Evolutionary conservation across 2,329 filamentous ascomycete genomes (phyloP).

Genomic region (Zymoseptoria pseudotritici): DNA sequence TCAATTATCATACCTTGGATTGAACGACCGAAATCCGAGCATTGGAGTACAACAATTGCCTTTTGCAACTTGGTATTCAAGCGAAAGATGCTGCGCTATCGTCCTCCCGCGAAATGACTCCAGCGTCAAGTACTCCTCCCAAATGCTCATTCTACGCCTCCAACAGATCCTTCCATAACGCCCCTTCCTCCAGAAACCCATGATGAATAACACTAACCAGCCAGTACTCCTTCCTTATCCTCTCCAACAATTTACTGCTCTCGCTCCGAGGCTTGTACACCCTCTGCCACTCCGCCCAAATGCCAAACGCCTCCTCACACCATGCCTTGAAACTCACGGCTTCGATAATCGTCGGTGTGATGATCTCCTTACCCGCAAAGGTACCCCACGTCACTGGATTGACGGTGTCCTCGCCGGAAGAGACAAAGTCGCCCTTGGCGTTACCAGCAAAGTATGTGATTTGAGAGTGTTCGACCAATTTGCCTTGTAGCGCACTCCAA

Average conservation of each 20-base stretch:
- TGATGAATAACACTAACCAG: constrained; percentile 87
- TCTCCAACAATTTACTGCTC: constrained; percentile 63
- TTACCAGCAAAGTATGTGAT: constrained; percentile 88
- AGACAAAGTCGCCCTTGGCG: constrained; percentile 66
- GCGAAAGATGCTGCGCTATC: no score
- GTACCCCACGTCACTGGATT: constrained; percentile 97
- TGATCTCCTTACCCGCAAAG: constrained; percentile 90
- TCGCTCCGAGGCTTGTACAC: constrained; percentile 71
- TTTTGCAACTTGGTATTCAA: no score
- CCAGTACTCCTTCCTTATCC: constrained; percentile 65
- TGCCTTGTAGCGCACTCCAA: constrained; percentile 59
- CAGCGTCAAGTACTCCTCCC: no score
- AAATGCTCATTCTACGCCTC: not conserved
- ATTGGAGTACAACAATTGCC: no score
- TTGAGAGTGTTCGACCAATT: constrained; percentile 58
- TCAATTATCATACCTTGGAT: no score
- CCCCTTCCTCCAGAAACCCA: constrained; percentile 62
- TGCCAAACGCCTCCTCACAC: constrained; percentile 91
- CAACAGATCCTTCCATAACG: constrained; percentile 54
- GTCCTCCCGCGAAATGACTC: no score
- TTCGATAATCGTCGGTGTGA: constrained; percentile 94
- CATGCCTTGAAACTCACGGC: constrained; percentile 89
- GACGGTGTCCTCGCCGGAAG: constrained; percentile 58
- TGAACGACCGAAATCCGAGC: no score
- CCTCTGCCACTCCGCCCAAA: constrained; percentile 88